These are phyloP conservation scores for Crithidia fasciculata DNA, from an alignment of 208 protist species.

Conservation along the genomic window DNA sequence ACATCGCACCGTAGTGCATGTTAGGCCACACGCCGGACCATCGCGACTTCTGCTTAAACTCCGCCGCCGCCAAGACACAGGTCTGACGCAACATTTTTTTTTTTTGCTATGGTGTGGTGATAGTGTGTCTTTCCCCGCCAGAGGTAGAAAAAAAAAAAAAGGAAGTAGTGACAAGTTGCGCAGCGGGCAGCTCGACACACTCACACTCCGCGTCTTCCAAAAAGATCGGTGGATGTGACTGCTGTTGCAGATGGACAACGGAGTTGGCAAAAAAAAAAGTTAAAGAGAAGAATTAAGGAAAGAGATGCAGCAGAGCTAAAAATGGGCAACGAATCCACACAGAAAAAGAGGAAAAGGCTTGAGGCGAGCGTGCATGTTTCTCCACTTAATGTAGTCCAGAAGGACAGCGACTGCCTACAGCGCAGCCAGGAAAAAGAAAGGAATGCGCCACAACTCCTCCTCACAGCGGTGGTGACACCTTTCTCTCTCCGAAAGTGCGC, in stretches of 20 bases:
- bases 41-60: constrained; percentile 93
- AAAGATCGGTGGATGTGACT: not conserved
- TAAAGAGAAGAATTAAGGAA: not conserved
- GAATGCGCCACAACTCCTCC: too few relatives aligned
- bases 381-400: too few relatives aligned
- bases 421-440: too few relatives aligned
- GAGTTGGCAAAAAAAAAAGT: not conserved
- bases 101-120: not conserved
- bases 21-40: constrained; percentile 90
- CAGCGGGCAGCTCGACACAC: not conserved
- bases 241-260: not conserved
- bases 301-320: too few relatives aligned
- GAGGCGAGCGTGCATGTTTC: too few relatives aligned
- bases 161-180: too few relatives aligned
- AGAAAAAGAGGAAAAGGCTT: constrained; percentile 2
- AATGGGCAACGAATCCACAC: too few relatives aligned
- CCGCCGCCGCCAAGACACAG: constrained; percentile 59
- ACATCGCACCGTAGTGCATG: constrained; percentile 91
- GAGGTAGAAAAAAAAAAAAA: not conserved
- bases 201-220: not conserved
- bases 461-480: too few relatives aligned
- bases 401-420: too few relatives aligned
- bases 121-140: not conserved
- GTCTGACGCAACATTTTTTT: constrained; percentile 43
- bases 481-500: too few relatives aligned